phyloP scores from a whole-genome alignment of 257 asterid genomes.

The Petrea volubilis region DNA sequence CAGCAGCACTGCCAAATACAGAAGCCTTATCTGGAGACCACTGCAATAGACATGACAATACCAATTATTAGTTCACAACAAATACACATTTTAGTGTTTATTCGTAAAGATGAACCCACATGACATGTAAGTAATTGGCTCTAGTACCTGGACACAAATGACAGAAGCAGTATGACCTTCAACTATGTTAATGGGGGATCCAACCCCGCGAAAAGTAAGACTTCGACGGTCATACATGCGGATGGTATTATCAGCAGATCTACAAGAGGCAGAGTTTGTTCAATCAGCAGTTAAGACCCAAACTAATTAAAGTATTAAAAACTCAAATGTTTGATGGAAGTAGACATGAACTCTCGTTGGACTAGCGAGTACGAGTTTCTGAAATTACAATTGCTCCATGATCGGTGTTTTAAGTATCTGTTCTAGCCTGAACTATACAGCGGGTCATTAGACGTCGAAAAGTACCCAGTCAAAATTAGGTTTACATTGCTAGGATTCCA shows the following conservation, averaged over 20 bases:
- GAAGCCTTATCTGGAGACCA: constrained; percentile 96
- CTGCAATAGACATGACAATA: constrained; percentile 39
- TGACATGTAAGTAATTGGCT: no score
- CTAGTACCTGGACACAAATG: constrained; percentile 84
- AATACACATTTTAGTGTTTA: neutral
- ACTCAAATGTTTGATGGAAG: no score
- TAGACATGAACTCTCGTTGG: neutral
- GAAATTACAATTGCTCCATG: no score
- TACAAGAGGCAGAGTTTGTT: constrained; percentile 27
- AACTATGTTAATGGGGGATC: constrained; percentile 82
- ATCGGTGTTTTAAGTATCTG: neutral
- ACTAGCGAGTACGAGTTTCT: neutral
- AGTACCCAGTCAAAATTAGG: constrained; percentile 89
- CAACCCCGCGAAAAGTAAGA: constrained; percentile 81
- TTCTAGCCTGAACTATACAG: neutral
- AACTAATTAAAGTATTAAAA: no score
- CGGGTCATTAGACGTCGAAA: neutral
- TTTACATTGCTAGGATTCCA: constrained; percentile 92
- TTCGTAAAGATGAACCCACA: no score
- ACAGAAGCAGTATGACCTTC: constrained; percentile 95
- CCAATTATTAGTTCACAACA: neutral
- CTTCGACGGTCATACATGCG: constrained; percentile 96
- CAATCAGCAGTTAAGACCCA: neutral
- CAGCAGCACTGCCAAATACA: constrained; percentile 95
- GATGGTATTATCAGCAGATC: constrained; percentile 92